Evolutionary conservation across 108 stramenopile species (phyloP), one percentile per base, ranked within the genome.

Genomic region (Poteriospumella lacustris): DNA sequence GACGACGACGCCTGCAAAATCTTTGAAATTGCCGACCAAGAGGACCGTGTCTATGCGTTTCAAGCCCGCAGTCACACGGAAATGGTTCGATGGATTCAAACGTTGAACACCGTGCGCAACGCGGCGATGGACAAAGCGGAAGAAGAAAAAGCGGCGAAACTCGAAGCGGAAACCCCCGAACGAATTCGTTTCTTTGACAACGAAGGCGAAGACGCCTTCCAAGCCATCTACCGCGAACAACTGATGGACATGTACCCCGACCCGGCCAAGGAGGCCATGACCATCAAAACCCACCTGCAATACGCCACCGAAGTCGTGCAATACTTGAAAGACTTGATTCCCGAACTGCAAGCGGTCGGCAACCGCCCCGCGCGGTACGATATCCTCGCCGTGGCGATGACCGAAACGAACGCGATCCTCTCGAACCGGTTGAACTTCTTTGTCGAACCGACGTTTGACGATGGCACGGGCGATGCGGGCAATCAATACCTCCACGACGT

Each of bases 1-100:
- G 33, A 64, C 33, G 28, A 26, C 5, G 3, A 5, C 5, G 60
- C 28, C 36, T 64, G 60, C 36, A 3, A 24, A 64, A 33, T 64
- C 29, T 64, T 64, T 33, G 60, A 64, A 64, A 34, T 64, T 24
- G 33, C 28, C 28, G 60, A 64, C 5, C 33, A 26, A 3, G 31
- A 64, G 9, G n/a, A n/a, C n/a, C 60, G 60, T 9, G 24, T 24
- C 5, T 64, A 34, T 24, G 36, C 36, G 9, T 64, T 64, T 24
- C 60, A 64, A 64, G 31, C 60, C 31, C 5, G 29, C 15, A 64
- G 5, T 31, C 12, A 3, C 31, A 64, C 28, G 5, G 60, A 64
- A 64, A 64, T 64, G 60, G 36, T 64, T 26, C 60, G 36, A 26
- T 64, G 60, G 60, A 33, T 64, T 64, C 29, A 64, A 31, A 64